These are phyloP conservation scores for Populus davidiana DNA, from an alignment of 345 rosid species.

Conservation along the genomic window DNA sequence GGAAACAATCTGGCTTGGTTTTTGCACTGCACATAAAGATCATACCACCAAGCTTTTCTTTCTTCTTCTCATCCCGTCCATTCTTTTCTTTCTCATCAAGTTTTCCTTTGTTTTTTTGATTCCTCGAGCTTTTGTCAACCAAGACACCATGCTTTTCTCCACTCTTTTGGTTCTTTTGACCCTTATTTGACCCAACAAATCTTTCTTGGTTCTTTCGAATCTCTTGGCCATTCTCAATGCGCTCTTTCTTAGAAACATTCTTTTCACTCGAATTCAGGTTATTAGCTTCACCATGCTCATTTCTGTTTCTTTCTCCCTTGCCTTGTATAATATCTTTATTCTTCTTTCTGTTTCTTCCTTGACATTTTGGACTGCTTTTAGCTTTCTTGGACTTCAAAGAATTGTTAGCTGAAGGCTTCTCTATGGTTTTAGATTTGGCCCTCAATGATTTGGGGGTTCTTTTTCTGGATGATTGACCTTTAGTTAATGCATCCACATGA, in stretches of 20 bases:
- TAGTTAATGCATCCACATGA: too few relatives aligned
- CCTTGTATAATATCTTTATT: slow-evolving; percentile 10
- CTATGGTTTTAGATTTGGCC: slow-evolving; percentile 39
- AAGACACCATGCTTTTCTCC: neutral
- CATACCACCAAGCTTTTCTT: slow-evolving; percentile 66
- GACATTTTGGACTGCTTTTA: slow-evolving; percentile 14
- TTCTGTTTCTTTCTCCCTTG: slow-evolving; percentile 14
- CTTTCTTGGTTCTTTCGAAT: slow-evolving; percentile 19
- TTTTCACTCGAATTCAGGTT: slow-evolving; percentile 28
- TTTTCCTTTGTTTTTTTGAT: slow-evolving; percentile 19
- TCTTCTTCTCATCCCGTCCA: slow-evolving; percentile 19
- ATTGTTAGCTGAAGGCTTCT: slow-evolving; percentile 36
- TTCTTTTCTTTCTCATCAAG: slow-evolving; percentile 18
- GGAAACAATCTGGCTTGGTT: slow-evolving; percentile 89
- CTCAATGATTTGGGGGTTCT: slow-evolving; percentile 30
- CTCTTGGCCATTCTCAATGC: slow-evolving; percentile 18
- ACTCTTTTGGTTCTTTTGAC: neutral
- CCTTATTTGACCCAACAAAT: slow-evolving; percentile 14
- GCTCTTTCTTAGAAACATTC: slow-evolving; percentile 12
- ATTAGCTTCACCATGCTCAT: slow-evolving; percentile 13
- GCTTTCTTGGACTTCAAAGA: slow-evolving; percentile 26
- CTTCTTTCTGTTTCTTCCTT: slow-evolving; percentile 23
- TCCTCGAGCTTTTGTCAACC: slow-evolving; percentile 4
- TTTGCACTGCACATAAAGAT: slow-evolving; percentile 91
- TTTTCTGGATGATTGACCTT: slow-evolving; percentile 9